These are phyloP conservation scores for Viridothelium virens DNA, from an alignment of 495 filamentous ascomycete genomes.

Conservation along the genomic window DNA sequence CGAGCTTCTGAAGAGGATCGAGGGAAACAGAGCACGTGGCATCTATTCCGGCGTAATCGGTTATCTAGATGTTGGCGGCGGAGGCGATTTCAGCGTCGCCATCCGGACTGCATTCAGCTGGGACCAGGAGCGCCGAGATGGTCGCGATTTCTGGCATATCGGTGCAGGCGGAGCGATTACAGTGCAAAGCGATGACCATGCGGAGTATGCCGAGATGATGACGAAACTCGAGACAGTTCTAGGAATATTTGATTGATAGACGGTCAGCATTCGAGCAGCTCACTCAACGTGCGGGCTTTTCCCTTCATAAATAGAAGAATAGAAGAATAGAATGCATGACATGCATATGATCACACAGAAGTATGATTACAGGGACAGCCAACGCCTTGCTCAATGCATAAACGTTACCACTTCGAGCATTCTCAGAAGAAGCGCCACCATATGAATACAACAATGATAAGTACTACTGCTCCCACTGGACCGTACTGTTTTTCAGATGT, in stretches of 20 bases:
- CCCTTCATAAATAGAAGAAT: not conserved
- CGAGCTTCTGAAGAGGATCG: constrained; percentile 64
- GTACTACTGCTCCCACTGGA: constrained; percentile 67
- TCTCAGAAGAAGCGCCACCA: constrained; percentile 86
- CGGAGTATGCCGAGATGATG: constrained; percentile 87
- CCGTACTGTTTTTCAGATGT: constrained; percentile 55
- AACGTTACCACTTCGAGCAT: not conserved
- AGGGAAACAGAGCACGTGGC: constrained; percentile 56
- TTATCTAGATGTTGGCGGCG: constrained; percentile 77
- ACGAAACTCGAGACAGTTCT: constrained; percentile 67
- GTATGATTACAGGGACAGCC: not conserved
- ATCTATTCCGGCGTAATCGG: constrained; percentile 86
- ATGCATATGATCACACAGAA: not conserved
- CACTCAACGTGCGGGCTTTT: not conserved
- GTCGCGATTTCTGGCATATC: constrained; percentile 60
- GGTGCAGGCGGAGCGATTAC: constrained; percentile 89
- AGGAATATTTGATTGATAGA: constrained; percentile 30
- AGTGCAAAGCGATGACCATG: constrained; percentile 62
- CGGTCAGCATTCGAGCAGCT: not conserved
- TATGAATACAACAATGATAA: constrained; percentile 75
- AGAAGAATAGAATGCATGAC: not conserved
- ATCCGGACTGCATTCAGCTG: constrained; percentile 72
- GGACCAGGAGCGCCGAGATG: constrained; percentile 42
- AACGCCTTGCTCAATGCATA: constrained; percentile 6
- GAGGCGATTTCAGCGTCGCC: constrained; percentile 79